These are phyloP conservation scores for Colletotrichum euphorbiae DNA, from an alignment of 2,329 filamentous ascomycete genomes.

Conservation along the genomic window DNA sequence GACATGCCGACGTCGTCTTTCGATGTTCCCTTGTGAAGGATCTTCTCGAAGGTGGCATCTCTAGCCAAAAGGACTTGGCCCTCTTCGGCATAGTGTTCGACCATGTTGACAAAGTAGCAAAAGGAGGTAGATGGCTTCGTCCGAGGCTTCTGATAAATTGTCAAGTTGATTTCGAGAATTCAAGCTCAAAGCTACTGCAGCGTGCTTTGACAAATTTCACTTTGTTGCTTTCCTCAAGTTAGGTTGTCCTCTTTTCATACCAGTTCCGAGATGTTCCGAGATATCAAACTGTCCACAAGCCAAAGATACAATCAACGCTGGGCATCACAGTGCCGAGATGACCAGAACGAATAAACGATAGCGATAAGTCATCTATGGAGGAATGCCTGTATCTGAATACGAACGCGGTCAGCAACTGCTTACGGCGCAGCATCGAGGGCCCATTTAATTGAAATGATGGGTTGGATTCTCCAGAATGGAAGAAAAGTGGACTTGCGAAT, in stretches of 20 bases:
- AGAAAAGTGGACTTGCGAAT: not conserved
- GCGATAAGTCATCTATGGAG: not conserved
- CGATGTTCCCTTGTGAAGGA: slow-evolving; percentile 75
- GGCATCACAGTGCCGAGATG: not conserved
- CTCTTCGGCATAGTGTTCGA: not conserved
- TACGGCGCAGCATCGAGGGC: not conserved
- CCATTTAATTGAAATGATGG: not conserved
- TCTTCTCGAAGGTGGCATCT: slow-evolving; percentile 83
- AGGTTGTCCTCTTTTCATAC: not conserved
- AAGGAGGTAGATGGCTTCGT: too few relatives aligned
- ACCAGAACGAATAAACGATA: slow-evolving; percentile 29
- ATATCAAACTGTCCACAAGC: not conserved
- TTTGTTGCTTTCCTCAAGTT: too few relatives aligned
- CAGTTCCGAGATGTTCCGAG: not conserved
- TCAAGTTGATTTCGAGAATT: too few relatives aligned
- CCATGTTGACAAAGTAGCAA: not conserved
- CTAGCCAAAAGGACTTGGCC: slow-evolving; percentile 24
- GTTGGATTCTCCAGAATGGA: not conserved
- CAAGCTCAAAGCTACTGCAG: too few relatives aligned
- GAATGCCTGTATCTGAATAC: slow-evolving; percentile 20
- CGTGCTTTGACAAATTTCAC: too few relatives aligned
- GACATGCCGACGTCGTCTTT: slow-evolving; percentile 72
- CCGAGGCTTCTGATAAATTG: too few relatives aligned
- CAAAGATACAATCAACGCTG: too few relatives aligned
- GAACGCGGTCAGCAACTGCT: slow-evolving; percentile 11